Conservation (phyloP, 139 green algal genomes). For the Haematococcus sp. region DNA sequence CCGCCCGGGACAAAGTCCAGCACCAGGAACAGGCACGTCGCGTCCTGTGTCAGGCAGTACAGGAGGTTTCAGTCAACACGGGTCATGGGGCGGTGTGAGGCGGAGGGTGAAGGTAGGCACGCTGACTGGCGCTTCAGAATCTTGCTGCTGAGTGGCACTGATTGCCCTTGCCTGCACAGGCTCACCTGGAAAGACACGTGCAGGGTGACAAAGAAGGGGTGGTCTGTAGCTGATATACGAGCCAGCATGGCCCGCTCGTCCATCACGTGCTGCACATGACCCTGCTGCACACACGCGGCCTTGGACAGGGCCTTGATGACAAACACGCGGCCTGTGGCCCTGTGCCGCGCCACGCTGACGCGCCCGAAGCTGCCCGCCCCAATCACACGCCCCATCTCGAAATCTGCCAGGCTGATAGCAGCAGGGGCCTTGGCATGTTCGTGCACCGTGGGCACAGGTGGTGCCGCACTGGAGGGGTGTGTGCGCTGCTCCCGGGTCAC, state of each 20-base stretch:
- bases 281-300: conserved; percentile 64
- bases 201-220: conserved; percentile 67
- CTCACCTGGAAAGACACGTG: conserved; percentile 51
- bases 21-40: conserved; percentile 67
- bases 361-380: conserved; percentile 15
- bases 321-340: conserved; percentile 28
- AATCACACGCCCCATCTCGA: conserved; percentile 1
- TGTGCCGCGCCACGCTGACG: conserved; percentile 48
- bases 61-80: no score
- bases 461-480: no score
- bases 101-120: no score
- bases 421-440: no score
- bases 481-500: no score
- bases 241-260: conserved; percentile 63
- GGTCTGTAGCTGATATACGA: conserved; percentile 8
- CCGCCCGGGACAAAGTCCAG: conserved; percentile 78
- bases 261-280: conserved; percentile 73
- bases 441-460: no score
- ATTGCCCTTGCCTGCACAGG: conserved; percentile 3
- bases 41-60: conserved; percentile 45
- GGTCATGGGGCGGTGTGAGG: no score
- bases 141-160: conserved; percentile 13
- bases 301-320: conserved; percentile 81
- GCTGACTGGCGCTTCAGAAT: no score
- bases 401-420: neutral